Evolutionary conservation across 2,329 filamentous ascomycete genomes (phyloP), one percentile per base, ranked within the genome.

Genomic region (Magnaporthiopsis incrustans): DNA sequence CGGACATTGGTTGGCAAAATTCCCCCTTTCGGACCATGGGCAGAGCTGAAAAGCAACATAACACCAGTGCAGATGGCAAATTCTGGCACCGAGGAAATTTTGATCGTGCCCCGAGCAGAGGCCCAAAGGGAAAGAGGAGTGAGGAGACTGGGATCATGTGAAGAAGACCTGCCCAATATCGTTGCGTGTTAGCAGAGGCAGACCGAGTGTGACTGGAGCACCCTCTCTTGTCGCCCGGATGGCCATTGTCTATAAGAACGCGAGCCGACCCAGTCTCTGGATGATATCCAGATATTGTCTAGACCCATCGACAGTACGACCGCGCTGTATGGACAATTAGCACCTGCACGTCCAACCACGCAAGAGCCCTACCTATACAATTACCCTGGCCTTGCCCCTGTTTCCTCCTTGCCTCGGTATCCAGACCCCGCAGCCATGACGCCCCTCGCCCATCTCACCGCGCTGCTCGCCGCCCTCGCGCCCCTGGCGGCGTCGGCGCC

Each of bases 381-480:
- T 2, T 8, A 53, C 12, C 57, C 26, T n/a, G 44, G 8, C 18
- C 44, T 5, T 53, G 15, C 18, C 38, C 27, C 22, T n/a, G 10
- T 53, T n/a, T 35, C 33, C 18, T n/a, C 18, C 44, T 15, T 22
- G 53, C 53, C 12, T 57, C 56, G n/a, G 22, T 18, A 38, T 38
- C 44, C 22, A n/a, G 44, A 10, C 44, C 44, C 44, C 44, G n/a
- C 26, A 50, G 26, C 14, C 44, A 71, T 71, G 70, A 67, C 67
- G 18, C 62, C 67, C 63, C 64, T 70, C 61, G 60, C 66, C 11
- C 53, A 57, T 27, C 59, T 71, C 44, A 62, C 67, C 30, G 53
- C 64, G 57, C 67, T 71, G 33, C 67, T 68, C 57, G 65, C 69
- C 63, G 63, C 69, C 22, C 65, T 66, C 25, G 67, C 56, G 56